Base-by-base conservation (phyloP, 768 basidiomycete species). In the Mycena alexandri region DNA sequence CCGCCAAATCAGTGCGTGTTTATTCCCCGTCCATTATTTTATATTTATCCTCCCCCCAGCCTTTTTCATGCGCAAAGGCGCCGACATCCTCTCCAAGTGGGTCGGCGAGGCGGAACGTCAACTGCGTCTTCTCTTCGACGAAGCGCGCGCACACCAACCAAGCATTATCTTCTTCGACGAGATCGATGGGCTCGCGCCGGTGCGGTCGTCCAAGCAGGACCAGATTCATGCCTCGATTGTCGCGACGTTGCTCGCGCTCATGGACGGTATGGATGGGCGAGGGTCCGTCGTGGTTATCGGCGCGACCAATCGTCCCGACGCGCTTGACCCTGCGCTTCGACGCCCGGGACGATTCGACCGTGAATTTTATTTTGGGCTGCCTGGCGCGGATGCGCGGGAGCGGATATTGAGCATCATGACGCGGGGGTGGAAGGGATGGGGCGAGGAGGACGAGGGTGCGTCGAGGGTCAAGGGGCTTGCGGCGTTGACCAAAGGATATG, bases 1-100 rank as follows among this genome's bases (percentile, higher is more conserved):
- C 46, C 90, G 92, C 66, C 90, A 92, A 71, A 95, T 98, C 52
- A 92, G 95, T 96, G 77, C 56, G 93, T 84, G 33, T 13, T 8
- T 22, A 53, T 64, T 29, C 29, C 29, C 29, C 29, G 44, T 38
- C 1, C 44, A n/a, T 25, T 51, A 12, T 6, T 0, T 48, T 17
- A 9, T 33, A 60, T 34, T 21, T 34, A 43, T 22, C 42, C n/a
- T n/a, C 46, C 22, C 42, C n/a, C 0, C 71, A 96, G 96, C 98
- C 2, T 99, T 99, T 84, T 99, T 97, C 85, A 99, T 99, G 98
- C 92, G 98, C 54, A 99, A 99, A 81, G 98, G 98, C 21, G 98
- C 98, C 38, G 98, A 99, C 79, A 94, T 93, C 71, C 85, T 99
- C 33, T 96, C 95, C 9, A 99, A 99, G 82, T 99, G 97, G 97